Base-by-base conservation (phyloP, 2,329 filamentous ascomycete species). In the Mycogone perniciosa region DNA sequence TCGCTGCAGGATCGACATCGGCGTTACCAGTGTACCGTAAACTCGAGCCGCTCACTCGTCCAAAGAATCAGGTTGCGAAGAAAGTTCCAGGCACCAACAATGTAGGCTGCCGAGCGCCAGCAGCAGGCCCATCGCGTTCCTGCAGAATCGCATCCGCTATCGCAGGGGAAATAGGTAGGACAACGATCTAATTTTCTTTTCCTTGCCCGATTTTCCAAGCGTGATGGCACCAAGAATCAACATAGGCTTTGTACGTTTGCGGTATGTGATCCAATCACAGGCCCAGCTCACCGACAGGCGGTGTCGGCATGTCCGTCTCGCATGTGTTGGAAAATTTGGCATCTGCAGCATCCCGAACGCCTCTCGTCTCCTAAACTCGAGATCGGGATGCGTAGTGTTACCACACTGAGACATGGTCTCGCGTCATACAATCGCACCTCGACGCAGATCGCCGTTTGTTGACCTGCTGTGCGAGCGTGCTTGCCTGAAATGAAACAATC, bases 401-500 rank as follows among this genome's bases (percentile, higher is more conserved):
- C 52, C 31, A 8, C 47, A 29, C 27, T n/a, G 10, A 43, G 49
- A 50, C 52, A 50, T 45, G 40, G 35, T 49, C 48, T 41, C 46
- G 52, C 52, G 52, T 54, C 49, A 52, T 54, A 49, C 52, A 42
- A 51, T 53, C 51, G 51, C 38, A 44, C 40, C 51, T 39, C 51
- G 43, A 53, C 39, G 52, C 49, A 51, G 44, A 52, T 54, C 48
- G 52, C 52, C 52, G 49, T 44, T 48, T 42, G 44, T 33, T 45
- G 48, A 13, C 6, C 35, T 33, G 44, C 44, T 31, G 45, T 45
- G 48, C 48, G 35, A 48, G 49, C 52, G 43, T 20, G 41, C 52
- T 27, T 41, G 48, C 44, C 49, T 48, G 44, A 48, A 44, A 41
- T 52, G 44, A 52, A 48, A 54, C 48, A 49, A 31, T 46, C 52